These are phyloP conservation scores for Cenchrus americanus DNA, from an alignment of 176 grass and related monocot genomes.

Conservation along the genomic window DNA sequence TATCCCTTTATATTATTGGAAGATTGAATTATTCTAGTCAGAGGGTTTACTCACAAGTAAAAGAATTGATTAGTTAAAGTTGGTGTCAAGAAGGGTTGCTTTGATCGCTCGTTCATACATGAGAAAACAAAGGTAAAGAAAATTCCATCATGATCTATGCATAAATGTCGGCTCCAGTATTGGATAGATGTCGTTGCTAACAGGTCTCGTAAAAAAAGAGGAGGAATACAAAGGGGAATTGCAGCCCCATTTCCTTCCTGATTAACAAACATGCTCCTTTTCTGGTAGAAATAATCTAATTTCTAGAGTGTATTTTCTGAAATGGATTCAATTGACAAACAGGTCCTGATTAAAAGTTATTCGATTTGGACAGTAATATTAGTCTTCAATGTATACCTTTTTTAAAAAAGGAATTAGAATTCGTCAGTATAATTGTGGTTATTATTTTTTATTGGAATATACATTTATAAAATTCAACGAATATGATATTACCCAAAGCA, in stretches of 20 bases:
- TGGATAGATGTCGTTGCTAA: neutral
- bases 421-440: no score
- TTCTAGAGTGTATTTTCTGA: no score
- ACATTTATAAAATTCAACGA: neutral
- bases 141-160: neutral
- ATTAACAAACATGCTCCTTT: no score
- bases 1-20: no score
- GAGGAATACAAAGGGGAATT: neutral
- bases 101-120: neutral
- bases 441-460: no score
- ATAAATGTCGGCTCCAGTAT: neutral
- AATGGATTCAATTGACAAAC: no score
- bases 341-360: no score
- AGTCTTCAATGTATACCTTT: no score
- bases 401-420: no score
- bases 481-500: neutral
- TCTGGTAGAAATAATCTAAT: no score
- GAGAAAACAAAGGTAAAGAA: neutral
- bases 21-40: neutral
- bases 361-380: no score
- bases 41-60: neutral
- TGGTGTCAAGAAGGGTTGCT: neutral
- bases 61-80: neutral
- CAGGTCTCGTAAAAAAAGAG: neutral
- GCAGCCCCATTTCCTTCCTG: no score